Percentiles rank a stretch among this genome's conserved stretches.
Evolutionary conservation across 352 stramenopile species (phyloP).

Genomic region (Globisporangium paroecandrum): DNA sequence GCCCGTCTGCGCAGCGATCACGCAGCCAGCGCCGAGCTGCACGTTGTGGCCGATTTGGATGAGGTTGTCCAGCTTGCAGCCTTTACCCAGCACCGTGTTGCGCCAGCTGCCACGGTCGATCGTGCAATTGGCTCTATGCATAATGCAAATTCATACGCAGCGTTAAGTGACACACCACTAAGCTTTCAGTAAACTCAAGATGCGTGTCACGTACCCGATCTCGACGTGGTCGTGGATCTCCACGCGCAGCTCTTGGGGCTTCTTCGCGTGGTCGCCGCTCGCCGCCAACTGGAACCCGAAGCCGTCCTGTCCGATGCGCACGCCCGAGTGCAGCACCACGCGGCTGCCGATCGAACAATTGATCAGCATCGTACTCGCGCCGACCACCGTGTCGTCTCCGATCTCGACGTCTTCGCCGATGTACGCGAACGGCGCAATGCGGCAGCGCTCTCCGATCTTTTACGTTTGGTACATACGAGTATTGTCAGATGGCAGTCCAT

Average conservation of each 20-base stretch:
- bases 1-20: conserved; percentile 76
- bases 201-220: conserved; percentile 48
- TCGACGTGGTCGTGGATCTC: conserved; percentile 81
- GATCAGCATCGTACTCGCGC: conserved; percentile 54
- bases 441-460: conserved; percentile 62
- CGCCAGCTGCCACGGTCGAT: conserved; percentile 86
- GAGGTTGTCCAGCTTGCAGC: conserved; percentile 84
- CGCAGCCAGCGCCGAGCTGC: conserved; percentile 62
- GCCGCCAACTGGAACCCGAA: conserved; percentile 77
- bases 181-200: too few species aligned
- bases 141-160: too few species aligned
- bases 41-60: conserved; percentile 89
- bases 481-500: too few species aligned
- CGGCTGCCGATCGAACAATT: conserved; percentile 63
- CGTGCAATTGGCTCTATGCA: conserved; percentile 50
- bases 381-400: conserved; percentile 45
- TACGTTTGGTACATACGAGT: too few species aligned
- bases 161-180: too few species aligned
- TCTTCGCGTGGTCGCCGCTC: conserved; percentile 67
- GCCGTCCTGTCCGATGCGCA: conserved; percentile 73
- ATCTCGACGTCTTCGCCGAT: conserved; percentile 61
- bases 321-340: conserved; percentile 71
- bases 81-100: conserved; percentile 65
- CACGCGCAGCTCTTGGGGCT: conserved; percentile 73
- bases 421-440: conserved; percentile 51